Evolutionary conservation across 768 basidiomycete genomes (phyloP).

Genomic region (Filobasidium floriforme): DNA sequence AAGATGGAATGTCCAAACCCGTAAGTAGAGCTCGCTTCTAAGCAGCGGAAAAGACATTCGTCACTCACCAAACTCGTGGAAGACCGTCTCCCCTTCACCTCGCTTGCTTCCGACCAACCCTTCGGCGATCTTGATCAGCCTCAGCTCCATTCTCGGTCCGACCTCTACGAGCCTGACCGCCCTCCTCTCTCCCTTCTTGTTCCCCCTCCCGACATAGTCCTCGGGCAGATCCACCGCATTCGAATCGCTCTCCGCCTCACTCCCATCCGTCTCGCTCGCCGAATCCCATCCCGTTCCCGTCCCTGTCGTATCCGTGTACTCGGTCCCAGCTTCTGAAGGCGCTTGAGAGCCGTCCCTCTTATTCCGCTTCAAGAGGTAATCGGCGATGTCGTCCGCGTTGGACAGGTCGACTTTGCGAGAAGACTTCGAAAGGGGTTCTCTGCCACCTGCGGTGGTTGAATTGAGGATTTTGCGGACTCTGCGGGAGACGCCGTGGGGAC

Average conservation of each 20-base stretch:
- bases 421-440: slow-evolving; percentile 30
- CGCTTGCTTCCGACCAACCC: slow-evolving; percentile 65
- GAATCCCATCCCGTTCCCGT: slow-evolving; percentile 53
- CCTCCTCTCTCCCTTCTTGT: slow-evolving; percentile 79
- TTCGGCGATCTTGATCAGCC: slow-evolving; percentile 86
- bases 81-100: slow-evolving; percentile 84
- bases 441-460: slow-evolving; percentile 46
- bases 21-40: slow-evolving; percentile 3
- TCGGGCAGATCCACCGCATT: slow-evolving; percentile 66
- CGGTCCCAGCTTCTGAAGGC: slow-evolving; percentile 53
- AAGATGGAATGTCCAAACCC: slow-evolving; percentile 18
- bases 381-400: slow-evolving; percentile 87
- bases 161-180: slow-evolving; percentile 89
- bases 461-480: slow-evolving; percentile 82
- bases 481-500: slow-evolving; percentile 85
- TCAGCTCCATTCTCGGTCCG: slow-evolving; percentile 89
- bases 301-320: slow-evolving; percentile 66
- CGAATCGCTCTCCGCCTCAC: slow-evolving; percentile 54
- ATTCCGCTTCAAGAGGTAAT: slow-evolving; percentile 68
- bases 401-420: slow-evolving; percentile 62
- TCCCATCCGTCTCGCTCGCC: slow-evolving; percentile 69
- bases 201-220: slow-evolving; percentile 91
- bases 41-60: background rate
- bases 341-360: slow-evolving; percentile 47
- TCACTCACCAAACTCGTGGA: slow-evolving; percentile 80